Evolutionary conservation across 2,329 filamentous ascomycete species (phyloP).

Genomic region (Lachnum nothofagi): DNA sequence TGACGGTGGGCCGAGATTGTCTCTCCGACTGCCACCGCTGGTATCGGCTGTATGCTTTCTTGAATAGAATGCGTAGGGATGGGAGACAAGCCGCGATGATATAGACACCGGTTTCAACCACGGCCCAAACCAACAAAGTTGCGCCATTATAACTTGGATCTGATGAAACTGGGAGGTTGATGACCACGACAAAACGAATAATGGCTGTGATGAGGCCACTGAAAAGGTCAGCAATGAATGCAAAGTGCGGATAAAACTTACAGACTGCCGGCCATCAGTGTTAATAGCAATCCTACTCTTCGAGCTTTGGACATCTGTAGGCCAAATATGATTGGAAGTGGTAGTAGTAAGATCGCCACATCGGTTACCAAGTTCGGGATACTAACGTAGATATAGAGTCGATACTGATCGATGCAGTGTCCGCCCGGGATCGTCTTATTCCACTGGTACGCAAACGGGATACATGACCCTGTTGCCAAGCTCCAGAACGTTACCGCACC

Average conservation of each 20-base stretch:
- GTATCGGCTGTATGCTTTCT: too few relatives aligned
- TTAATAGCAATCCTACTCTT: slow-evolving; percentile 2
- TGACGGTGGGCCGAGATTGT: too few relatives aligned
- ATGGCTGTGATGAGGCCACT: slow-evolving; percentile 8
- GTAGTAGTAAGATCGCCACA: slow-evolving; percentile 4
- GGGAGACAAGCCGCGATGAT: not conserved
- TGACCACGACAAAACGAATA: not conserved
- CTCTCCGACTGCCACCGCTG: too few relatives aligned
- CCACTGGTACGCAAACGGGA: slow-evolving; percentile 2
- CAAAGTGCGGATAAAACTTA: slow-evolving; percentile 4
- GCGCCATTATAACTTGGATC: not conserved
- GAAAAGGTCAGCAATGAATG: not conserved
- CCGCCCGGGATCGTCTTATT: not conserved
- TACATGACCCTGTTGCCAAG: not conserved
- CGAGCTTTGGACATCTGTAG: not conserved
- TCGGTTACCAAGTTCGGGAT: slow-evolving; percentile 5
- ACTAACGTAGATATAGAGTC: slow-evolving; percentile 1
- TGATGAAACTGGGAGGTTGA: not conserved
- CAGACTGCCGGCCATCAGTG: slow-evolving; percentile 8
- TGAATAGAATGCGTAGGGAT: not conserved
- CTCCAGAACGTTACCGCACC: not conserved
- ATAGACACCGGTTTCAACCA: not conserved
- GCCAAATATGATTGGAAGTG: slow-evolving; percentile 4
- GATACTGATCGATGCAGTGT: not conserved
- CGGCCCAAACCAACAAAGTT: not conserved